A percentile compares a stretch with the other conserved stretches of the same genome.
Conservation (phyloP, 345 rosid genomes). For the Lenwebbia sp. region DNA sequence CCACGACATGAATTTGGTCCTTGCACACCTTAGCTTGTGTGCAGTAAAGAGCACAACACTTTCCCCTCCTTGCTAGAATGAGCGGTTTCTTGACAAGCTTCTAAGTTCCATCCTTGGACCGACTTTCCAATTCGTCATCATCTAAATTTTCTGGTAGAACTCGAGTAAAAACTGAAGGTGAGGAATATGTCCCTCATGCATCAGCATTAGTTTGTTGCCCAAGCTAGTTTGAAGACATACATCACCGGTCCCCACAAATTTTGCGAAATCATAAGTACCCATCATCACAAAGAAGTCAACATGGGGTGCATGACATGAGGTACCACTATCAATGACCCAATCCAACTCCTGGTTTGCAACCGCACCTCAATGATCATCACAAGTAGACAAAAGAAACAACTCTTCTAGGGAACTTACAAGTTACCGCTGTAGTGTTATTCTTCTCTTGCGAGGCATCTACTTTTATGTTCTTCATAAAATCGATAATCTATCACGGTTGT, state of each 20-base stretch:
- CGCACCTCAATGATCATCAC: background rate
- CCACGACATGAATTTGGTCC: background rate
- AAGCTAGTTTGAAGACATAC: background rate
- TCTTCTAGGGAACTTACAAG: background rate
- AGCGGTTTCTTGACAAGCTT: too few species aligned
- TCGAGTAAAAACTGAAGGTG: too few species aligned
- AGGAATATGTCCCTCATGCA: too few species aligned
- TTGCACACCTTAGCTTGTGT: background rate
- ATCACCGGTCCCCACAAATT: background rate
- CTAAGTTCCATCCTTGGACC: too few species aligned
- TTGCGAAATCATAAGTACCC: background rate
- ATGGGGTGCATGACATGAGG: too few species aligned
- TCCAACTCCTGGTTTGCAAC: too few species aligned
- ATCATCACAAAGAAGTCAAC: background rate
- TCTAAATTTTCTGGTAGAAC: too few species aligned
- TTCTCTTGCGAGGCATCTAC: too few species aligned
- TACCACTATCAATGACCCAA: too few species aligned
- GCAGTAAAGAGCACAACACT: background rate
- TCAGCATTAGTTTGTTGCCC: background rate
- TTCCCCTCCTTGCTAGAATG: background rate
- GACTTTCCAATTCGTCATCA: too few species aligned
- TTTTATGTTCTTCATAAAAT: too few species aligned
- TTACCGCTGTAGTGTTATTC: background rate
- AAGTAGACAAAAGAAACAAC: background rate
- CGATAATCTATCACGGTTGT: too few species aligned